Evolutionary conservation across 345 rosid genomes (phyloP), one percentile per base, ranked within the genome.

Genomic region (Combretum micranthum): DNA sequence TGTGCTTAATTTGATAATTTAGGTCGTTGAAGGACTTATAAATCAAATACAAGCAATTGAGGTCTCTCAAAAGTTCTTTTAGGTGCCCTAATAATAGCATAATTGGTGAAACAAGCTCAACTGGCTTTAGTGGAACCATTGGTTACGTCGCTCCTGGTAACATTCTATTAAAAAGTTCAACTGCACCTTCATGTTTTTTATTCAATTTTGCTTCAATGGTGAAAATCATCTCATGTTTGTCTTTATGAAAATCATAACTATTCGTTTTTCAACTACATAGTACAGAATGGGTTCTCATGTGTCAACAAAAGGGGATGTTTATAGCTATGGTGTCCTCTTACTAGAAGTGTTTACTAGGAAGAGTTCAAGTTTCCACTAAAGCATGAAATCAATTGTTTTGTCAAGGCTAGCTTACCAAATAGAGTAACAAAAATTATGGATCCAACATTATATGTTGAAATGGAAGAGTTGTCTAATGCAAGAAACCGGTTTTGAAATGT

Each of bases 81-180:
- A 7, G 43, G 26, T 21, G 47, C 14, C 15, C 56, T 12, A 21
- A 11, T 43, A 21, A 2, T 13, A 47, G 12, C 46, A 39, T 44
- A 0, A 20, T 9, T 4, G 15, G 13, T 14, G 48, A 52, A 22
- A 53, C 44, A 15, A 61, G 55, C 52, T 61, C 63, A 2, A 15
- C 13, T 10, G 61, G 32, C 11, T 4, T 47, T 0, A 71, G 32
- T 50, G 75, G 75, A 26, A 49, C 75, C 11, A 16, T 46, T 9
- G 69, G 74, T 50, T 60, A 70, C 43, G 47, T 53, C 47, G 60
- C 71, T 51, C 75, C 67, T 47, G 70, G 74, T 69, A 64, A 39
- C 16, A 47, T 32, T 32, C 39, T 4, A 4, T 4, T 32, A 32
- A 4, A 4, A 32, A 32, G 9, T 32, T 32, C 39, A 32, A 32